Evolutionary conservation across 108 stramenopile species (phyloP).

Genomic region (Nitzschia sp.): DNA sequence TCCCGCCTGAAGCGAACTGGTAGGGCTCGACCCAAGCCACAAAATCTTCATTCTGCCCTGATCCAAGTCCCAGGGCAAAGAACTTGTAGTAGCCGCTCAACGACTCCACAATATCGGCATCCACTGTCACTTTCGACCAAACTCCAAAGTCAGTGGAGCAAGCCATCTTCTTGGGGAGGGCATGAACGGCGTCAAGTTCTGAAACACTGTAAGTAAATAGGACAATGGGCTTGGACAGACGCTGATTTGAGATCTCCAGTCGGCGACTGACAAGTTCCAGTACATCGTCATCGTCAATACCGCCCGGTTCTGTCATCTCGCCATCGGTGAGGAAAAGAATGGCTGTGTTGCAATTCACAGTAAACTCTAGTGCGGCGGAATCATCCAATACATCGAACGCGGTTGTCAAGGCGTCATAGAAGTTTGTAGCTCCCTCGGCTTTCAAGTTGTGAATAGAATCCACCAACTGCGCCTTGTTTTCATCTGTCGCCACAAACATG

Average conservation of each 20-base stretch:
- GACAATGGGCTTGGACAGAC: neutral
- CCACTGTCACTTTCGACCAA: neutral
- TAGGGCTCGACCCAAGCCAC: constrained; percentile 67
- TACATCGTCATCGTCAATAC: neutral
- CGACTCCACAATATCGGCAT: constrained; percentile 23
- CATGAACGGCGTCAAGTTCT: neutral
- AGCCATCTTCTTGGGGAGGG: neutral
- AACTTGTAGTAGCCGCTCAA: constrained; percentile 57
- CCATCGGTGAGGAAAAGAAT: constrained; percentile 1
- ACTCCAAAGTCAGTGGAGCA: neutral
- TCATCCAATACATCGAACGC: constrained; percentile 23
- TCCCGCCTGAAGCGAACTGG: constrained; percentile 19
- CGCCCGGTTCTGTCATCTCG: neutral
- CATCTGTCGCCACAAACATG: constrained; percentile 29
- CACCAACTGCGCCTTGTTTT: constrained; percentile 7
- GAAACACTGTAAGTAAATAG: constrained; percentile 1
- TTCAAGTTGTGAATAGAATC: neutral
- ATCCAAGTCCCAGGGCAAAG: constrained; percentile 54
- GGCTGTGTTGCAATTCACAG: constrained; percentile 18
- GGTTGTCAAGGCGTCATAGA: constrained; percentile 10
- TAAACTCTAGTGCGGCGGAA: neutral
- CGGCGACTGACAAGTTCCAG: neutral
- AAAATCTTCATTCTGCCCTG: constrained; percentile 43
- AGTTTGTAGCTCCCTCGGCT: constrained; percentile 14
- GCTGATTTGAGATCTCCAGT: neutral